Evolutionary conservation across 768 basidiomycete genomes (phyloP).

Genomic region (Kwoniella heveanensis): DNA sequence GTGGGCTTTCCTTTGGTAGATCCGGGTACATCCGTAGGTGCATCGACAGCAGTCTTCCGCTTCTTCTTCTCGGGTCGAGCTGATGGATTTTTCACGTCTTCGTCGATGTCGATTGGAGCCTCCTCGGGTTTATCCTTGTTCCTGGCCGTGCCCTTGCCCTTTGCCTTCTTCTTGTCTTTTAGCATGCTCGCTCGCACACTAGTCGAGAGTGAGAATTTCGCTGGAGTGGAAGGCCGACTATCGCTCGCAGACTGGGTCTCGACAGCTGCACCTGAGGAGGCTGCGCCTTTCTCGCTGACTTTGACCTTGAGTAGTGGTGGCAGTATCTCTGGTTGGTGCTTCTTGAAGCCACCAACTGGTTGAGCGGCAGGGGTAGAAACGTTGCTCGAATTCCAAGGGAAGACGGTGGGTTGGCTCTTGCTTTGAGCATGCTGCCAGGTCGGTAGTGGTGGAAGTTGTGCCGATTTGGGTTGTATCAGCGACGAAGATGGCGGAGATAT

Average conservation of each 20-base stretch:
- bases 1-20: neutral
- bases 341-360: neutral
- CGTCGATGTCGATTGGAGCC: neutral
- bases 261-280: neutral
- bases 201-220: constrained; percentile 18
- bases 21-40: neutral
- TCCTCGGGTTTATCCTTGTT: neutral
- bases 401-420: neutral
- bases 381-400: neutral
- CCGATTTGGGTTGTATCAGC: neutral
- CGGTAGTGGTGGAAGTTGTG: neutral
- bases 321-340: neutral
- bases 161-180: neutral
- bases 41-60: neutral
- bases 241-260: neutral
- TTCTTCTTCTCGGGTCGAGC: neutral
- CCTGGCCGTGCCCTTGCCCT: no score
- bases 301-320: constrained; percentile 18
- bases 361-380: neutral
- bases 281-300: neutral
- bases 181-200: neutral
- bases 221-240: neutral
- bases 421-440: neutral
- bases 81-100: neutral
- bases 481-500: neutral